Evolutionary conservation across 306 rosid genomes (phyloP).

Genomic region (Castanea mollissima): DNA sequence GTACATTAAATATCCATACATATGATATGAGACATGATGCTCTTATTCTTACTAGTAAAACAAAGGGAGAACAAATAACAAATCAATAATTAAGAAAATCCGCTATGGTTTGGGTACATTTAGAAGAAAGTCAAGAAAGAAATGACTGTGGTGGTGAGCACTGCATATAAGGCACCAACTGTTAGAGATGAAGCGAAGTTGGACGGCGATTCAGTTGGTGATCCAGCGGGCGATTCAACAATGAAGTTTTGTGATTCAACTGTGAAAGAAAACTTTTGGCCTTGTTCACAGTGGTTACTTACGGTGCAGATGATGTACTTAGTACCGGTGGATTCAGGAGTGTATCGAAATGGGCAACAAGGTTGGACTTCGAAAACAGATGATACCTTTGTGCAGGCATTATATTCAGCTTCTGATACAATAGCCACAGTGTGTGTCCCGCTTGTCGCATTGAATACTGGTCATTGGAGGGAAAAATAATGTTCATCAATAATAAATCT

Average conservation of each 20-base stretch:
- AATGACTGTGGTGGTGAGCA: background rate
- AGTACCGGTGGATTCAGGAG: background rate
- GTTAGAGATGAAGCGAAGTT: slow-evolving; percentile 11
- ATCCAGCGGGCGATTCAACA: background rate
- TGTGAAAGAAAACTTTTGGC: slow-evolving; percentile 29
- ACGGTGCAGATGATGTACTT: slow-evolving; percentile 29
- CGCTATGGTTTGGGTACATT: background rate
- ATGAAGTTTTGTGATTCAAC: background rate
- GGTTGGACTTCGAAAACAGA: no score
- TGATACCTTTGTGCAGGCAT: slow-evolving; percentile 5
- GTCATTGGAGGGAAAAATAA: background rate
- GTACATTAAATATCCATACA: no score
- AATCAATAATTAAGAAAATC: no score
- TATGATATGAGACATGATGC: no score
- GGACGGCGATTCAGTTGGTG: background rate
- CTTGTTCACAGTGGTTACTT: slow-evolving; percentile 19
- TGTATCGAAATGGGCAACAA: background rate
- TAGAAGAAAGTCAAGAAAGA: background rate
- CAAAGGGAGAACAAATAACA: no score
- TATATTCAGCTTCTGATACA: slow-evolving; percentile 18
- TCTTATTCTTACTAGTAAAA: no score
- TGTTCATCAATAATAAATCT: background rate
- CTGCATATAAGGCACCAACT: slow-evolving; percentile 7
- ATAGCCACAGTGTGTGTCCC: background rate
- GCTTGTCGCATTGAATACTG: slow-evolving; percentile 32